Evolutionary conservation across 768 basidiomycete species (phyloP), one percentile per base, ranked within the genome.

Genomic region (Austroboletus festivus): DNA sequence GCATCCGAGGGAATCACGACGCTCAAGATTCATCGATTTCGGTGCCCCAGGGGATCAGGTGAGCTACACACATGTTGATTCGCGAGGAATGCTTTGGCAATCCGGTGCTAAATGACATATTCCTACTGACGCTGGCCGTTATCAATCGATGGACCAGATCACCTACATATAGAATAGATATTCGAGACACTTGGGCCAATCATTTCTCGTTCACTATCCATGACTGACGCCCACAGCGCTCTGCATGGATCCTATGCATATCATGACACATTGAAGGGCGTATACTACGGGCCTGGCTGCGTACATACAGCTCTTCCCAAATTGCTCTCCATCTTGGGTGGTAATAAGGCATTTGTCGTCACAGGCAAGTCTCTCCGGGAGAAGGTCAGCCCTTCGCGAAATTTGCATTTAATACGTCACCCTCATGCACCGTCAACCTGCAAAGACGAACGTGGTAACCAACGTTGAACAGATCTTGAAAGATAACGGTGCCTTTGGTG

Each of bases 211-310:
- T 3, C 28, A 19, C 18, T 19, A 13, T 39, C 22, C 21, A 18
- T 55, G 59, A 13, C 62, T 22, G 21, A 48, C 26, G 24, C 47
- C 21, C 39, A 28, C 42, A 49, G 22, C 33, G 30, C n/a, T 31
- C 42, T 53, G 28, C 49, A 71, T 35, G 88, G 88, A 18, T 81
- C 69, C 19, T 91, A 89, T 60, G 71, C 75, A 20, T 87, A 79
- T 73, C 80, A 80, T 0, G 80, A 85, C 55, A 81, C 83, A 1
- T 71, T 90, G 50, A 82, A 83, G 50, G 78, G 76, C 18, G 69
- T 90, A 16, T 77, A 81, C 59, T 90, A 87, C 61, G 89, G 89
- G 3, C 85, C 87, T 38, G 85, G 86, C 23, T 82, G 75, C 30
- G 63, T 81, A 31, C 70, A 62, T 42, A 82, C 78, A 0, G 83